Evolutionary conservation across 2,329 filamentous ascomycete species (phyloP), one percentile per base, ranked within the genome.

Genomic region (Dothidotthia symphoricarpi): DNA sequence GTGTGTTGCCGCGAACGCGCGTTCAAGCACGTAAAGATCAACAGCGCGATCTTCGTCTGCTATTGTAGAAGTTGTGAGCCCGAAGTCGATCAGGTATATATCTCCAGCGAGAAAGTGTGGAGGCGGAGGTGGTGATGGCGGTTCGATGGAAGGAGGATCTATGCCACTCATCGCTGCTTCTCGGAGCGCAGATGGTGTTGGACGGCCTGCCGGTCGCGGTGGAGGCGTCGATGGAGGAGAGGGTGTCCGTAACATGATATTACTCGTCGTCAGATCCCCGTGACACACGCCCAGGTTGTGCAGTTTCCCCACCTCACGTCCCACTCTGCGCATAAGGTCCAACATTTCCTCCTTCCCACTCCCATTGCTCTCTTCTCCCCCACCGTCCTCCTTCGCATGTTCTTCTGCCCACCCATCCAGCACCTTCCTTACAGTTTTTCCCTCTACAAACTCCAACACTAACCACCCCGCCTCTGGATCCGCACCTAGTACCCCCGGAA

Each of bases 181-280:
- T 3, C 56, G 47, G 43, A 53, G 43, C 11, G 48, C 42, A 14
- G 45, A 51, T 6, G 45, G 41, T 6, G 58, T 61, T 39, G 47
- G 43, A n/a, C 42, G 36, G n/a, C 54, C 54, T 30, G 34, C 14
- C 3, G 36, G 25, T 12, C 9, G 14, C 15, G 31, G 9, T 3
- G 28, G 22, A 28, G 31, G 34, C 3, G 32, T 24, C 16, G 19
- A 13, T 3, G 33, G n/a, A 16, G 26, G 26, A 9, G 29, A 19
- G n/a, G 42, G 34, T 6, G 39, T 17, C 8, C 49, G 48, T 51
- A 97, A 64, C 84, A 98, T 96, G 71, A 98, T 77, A 69, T 98
- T 98, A 70, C 90, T 96, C 48, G 90, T 98, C 44, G 93, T 98
- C 70, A 98, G 69, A 71, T 98, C 93, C 27, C 93, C 93, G 71